phyloP scores from a whole-genome alignment of 2,329 filamentous ascomycete species.

The Penicillium sp. region DNA sequence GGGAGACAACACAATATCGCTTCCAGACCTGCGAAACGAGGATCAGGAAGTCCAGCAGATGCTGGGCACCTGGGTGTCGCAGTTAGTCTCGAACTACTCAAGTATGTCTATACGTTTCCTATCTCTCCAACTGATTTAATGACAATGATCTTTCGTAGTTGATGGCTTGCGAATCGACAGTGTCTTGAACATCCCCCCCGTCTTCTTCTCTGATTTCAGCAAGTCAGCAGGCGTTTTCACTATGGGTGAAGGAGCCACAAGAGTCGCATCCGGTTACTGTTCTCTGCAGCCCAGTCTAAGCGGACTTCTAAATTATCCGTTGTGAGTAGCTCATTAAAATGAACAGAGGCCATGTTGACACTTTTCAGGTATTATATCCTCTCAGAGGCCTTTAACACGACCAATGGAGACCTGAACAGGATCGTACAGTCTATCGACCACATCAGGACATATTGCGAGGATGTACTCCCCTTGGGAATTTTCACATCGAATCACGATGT shows the following conservation, averaged over 20 bases:
- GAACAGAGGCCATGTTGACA: not conserved
- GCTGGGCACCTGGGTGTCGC: conserved; percentile 41
- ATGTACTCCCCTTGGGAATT: conserved; percentile 47
- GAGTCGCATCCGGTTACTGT: conserved; percentile 38
- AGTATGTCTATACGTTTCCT: conserved; percentile 9
- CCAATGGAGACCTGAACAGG: conserved; percentile 27
- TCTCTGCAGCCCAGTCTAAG: conserved; percentile 41
- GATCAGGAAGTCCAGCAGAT: conserved; percentile 39
- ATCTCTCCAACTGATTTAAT: not conserved
- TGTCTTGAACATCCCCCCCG: conserved; percentile 44
- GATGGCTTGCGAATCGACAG: conserved; percentile 54
- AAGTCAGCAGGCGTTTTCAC: conserved; percentile 41
- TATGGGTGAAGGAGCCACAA: conserved; percentile 46
- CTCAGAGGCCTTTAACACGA: conserved; percentile 31
- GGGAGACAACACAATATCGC: conserved; percentile 46
- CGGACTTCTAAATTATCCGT: conserved; percentile 48
- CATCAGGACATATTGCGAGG: conserved; percentile 5
- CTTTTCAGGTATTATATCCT: conserved; percentile 33
- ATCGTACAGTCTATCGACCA: conserved; percentile 12
- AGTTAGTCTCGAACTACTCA: conserved; percentile 43
- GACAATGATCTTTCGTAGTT: conserved; percentile 14
- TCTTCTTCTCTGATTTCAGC: conserved; percentile 41
- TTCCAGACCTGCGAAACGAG: conserved; percentile 49
- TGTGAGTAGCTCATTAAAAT: conserved; percentile 4
- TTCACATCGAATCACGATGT: conserved; percentile 63